These are phyloP conservation scores for Elongisporangium undulatum DNA, from an alignment of 352 stramenopile species.

Conservation along the genomic window DNA sequence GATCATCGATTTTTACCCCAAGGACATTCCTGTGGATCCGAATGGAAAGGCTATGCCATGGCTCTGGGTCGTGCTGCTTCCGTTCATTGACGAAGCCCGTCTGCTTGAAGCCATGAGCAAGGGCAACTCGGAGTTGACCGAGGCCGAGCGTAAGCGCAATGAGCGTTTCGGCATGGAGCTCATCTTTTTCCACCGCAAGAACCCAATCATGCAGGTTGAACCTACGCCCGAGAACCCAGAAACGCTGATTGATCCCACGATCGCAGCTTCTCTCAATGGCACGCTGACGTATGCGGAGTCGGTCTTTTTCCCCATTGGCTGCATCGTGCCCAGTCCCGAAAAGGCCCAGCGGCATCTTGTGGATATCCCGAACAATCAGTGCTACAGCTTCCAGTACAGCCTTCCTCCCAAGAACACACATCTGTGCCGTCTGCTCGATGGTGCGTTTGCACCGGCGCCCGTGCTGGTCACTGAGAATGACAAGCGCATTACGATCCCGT, in stretches of 20 bases:
- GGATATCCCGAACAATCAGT: slow-evolving; percentile 86
- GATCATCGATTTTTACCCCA: slow-evolving; percentile 97
- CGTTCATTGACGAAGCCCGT: slow-evolving; percentile 98
- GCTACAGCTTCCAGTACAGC: slow-evolving; percentile 80
- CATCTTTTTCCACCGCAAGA: slow-evolving; percentile 80
- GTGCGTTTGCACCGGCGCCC: slow-evolving; percentile 26
- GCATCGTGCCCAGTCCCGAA: slow-evolving; percentile 70
- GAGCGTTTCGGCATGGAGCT: slow-evolving; percentile 77
- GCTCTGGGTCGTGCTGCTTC: slow-evolving; percentile 98
- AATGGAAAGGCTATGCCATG: slow-evolving; percentile 99
- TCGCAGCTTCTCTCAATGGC: slow-evolving; percentile 68
- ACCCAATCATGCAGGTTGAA: slow-evolving; percentile 30
- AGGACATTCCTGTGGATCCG: slow-evolving; percentile 95
- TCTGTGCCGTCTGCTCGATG: slow-evolving; percentile 53
- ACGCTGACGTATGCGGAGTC: slow-evolving; percentile 67
- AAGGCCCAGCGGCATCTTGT: slow-evolving; percentile 64
- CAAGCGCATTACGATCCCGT: slow-evolving; percentile 67
- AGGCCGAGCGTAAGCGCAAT: slow-evolving; percentile 82
- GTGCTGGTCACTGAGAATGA: slow-evolving; percentile 59
- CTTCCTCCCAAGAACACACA: slow-evolving; percentile 48
- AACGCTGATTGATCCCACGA: slow-evolving; percentile 32
- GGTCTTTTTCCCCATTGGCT: slow-evolving; percentile 68
- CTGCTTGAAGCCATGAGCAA: slow-evolving; percentile 89
- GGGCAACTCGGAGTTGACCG: slow-evolving; percentile 57
- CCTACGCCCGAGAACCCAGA: slow-evolving; percentile 43